Base-by-base conservation (phyloP, 495 filamentous ascomycete genomes). In the Neurospora sp. region DNA sequence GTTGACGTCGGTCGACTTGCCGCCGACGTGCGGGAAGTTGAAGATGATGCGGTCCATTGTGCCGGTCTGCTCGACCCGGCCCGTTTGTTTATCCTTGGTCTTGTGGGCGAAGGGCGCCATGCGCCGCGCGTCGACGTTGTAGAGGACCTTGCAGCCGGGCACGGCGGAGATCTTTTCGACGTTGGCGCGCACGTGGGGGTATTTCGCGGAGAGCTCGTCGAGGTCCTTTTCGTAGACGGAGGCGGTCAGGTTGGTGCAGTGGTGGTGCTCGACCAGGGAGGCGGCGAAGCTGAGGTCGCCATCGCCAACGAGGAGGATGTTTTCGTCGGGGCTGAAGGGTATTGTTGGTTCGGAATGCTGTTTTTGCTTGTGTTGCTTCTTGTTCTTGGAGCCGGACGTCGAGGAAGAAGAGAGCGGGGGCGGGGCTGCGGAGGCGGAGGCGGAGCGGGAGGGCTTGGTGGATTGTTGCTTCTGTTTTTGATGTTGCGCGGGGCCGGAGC, bases 21-120 rank as follows among this genome's bases (percentile, higher is more conserved):
- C 96, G 71, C 96, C 96, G 3, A 97, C 91, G 82, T 99, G 96
- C 69, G 96, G 96, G 82, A 99, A 99, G 84, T 97, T 97, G 87
- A 98, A 99, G 69, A 93, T 87, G 70, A 98, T 90, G 42, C 88
- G 83, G 79, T 97, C 91, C 84, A 91, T 95, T 4, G 82, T 83
- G 12, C 86, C 88, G 11, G 74, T 27, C 27, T 66, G 54, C 14
- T 66, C 74, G 76, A 14, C 41, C 37, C 23, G 66, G 60, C 27
- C 31, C 12, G 23, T 5, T 3, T 39, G 35, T 2, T 70, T 74
- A 77, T 82, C 73, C 73, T 72, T 74, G 49, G 40, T 16, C 39
- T 81, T 82, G 75, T 75, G 74, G 44, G 77, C 78, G 73, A 84
- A 86, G 5, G 83, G 80, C 23, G 86, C 86, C 75, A 94, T 88